These are phyloP conservation scores for Dryas integrifolia DNA, from an alignment of 331 rosid species.

Conservation along the genomic window DNA sequence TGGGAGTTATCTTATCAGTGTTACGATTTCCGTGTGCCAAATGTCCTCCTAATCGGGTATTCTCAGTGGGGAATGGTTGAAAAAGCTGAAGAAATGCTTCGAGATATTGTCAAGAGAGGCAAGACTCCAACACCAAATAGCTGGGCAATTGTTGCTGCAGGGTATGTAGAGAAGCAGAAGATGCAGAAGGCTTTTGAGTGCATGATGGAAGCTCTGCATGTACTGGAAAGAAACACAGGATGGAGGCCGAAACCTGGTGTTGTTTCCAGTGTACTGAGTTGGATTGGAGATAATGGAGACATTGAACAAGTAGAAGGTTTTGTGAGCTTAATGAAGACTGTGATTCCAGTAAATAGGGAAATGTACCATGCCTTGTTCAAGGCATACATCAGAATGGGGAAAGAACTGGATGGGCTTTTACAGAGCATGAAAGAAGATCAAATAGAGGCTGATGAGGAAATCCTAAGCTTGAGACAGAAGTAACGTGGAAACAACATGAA, in stretches of 20 bases:
- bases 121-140: slow-evolving; percentile 70
- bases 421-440: slow-evolving; percentile 43
- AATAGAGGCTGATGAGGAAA: slow-evolving; percentile 26
- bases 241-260: slow-evolving; percentile 60
- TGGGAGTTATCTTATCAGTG: slow-evolving; percentile 60
- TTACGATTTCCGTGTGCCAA: slow-evolving; percentile 70
- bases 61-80: slow-evolving; percentile 46
- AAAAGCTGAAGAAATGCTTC: slow-evolving; percentile 56
- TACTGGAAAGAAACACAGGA: slow-evolving; percentile 36
- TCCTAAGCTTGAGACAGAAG: slow-evolving; percentile 24
- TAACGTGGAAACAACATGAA: not conserved
- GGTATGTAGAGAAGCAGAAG: slow-evolving; percentile 50
- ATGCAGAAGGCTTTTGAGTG: slow-evolving; percentile 67
- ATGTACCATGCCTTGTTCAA: slow-evolving; percentile 53
- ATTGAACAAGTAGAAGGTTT: slow-evolving; percentile 50
- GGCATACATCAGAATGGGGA: slow-evolving; percentile 42
- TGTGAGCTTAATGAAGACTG: slow-evolving; percentile 46
- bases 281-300: slow-evolving; percentile 47
- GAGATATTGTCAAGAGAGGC: slow-evolving; percentile 39
- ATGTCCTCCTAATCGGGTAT: slow-evolving; percentile 52
- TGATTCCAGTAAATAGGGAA: slow-evolving; percentile 45
- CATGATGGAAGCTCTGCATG: slow-evolving; percentile 54
- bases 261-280: slow-evolving; percentile 45
- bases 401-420: slow-evolving; percentile 41
- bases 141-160: slow-evolving; percentile 68